phyloP scores from a whole-genome alignment of 2,329 filamentous ascomycete genomes.

The Graphilbum ipis-grandicollis region DNA sequence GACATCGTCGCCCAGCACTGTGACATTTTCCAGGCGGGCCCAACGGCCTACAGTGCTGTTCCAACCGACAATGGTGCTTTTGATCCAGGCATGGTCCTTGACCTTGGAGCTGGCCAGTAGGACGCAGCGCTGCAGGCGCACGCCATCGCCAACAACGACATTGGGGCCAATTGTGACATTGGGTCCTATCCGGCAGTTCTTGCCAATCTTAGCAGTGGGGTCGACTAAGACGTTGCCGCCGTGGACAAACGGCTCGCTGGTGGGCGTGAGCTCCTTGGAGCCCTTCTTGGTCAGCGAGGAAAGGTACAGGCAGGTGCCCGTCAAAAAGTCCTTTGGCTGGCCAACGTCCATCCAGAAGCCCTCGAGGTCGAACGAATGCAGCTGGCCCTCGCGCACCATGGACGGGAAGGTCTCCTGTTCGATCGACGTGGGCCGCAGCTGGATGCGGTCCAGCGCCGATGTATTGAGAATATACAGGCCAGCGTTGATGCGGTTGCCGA shows the following conservation, averaged over 20 bases:
- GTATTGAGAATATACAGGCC: slow-evolving; percentile 98
- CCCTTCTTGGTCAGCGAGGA: slow-evolving; percentile 80
- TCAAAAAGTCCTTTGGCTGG: slow-evolving; percentile 96
- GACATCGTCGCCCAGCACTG: slow-evolving; percentile 94
- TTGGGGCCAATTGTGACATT: slow-evolving; percentile 93
- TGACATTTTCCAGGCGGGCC: slow-evolving; percentile 94
- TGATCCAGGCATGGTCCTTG: slow-evolving; percentile 98
- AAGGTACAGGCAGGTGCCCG: slow-evolving; percentile 89
- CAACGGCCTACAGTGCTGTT: slow-evolving; percentile 91
- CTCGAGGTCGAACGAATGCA: slow-evolving; percentile 92
- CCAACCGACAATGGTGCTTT: slow-evolving; percentile 97
- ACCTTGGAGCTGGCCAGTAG: slow-evolving; percentile 79
- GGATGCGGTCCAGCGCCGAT: slow-evolving; percentile 75
- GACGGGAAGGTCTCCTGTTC: slow-evolving; percentile 98
- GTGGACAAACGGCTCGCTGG: slow-evolving; percentile 64
- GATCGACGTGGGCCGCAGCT: slow-evolving; percentile 90
- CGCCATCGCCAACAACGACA: slow-evolving; percentile 84
- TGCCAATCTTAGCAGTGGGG: slow-evolving; percentile 85
- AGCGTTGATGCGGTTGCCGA: slow-evolving; percentile 96
- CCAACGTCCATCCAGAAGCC: slow-evolving; percentile 99
- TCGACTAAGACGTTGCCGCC: slow-evolving; percentile 94
- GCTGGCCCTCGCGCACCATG: slow-evolving; percentile 72
- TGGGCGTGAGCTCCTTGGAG: slow-evolving; percentile 64
- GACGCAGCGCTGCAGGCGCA: slow-evolving; percentile 84
- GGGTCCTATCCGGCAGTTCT: slow-evolving; percentile 94